Evolutionary conservation across 192 early-diverging fungal genomes (phyloP), one percentile per base, ranked within the genome.

Genomic region (Dispira parvispora): DNA sequence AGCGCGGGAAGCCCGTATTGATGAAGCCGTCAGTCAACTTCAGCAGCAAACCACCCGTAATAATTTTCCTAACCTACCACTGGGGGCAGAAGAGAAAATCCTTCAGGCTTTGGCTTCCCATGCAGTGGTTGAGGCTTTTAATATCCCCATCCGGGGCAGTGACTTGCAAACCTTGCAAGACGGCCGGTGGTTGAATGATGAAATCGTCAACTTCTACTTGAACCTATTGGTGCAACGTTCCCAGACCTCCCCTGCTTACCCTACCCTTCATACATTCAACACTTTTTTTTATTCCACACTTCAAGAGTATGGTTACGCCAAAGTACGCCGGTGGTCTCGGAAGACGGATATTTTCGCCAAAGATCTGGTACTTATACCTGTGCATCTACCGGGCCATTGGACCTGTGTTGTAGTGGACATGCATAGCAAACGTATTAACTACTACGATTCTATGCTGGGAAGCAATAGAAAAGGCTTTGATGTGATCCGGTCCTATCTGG

Each of bases 131-230:
- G 65, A 78, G 1, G 73, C 65, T 1, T 84, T 82, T 63, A 86
- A 86, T 45, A 72, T 87, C n/a, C 73, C 80, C 0, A 62, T 91
- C 1, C 64, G 55, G 8, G 71, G 71, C 9, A 68, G 64, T 25
- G 92, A 95, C 52, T 73, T 98, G 14, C 62, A 65, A 18, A 95
- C 91, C 18, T 69, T 98, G 54, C 53, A 68, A 14, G 78, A 78
- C 44, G 80, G 85, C 23, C 65, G 74, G 20, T 98, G 95, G 95
- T 76, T 98, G 10, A 96, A 98, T 69, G 95, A 98, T 69, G 91
- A 96, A 66, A 72, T 86, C 21, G 94, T 98, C 70, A 96, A 98
- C 68, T 91, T 88, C 71, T 98, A 94, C 69, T 81, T 87, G 63
- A 75, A 85, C 46, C 70, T 98, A 47, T 75, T 92, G 14, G 79